These are phyloP conservation scores for Leishmania arabica DNA, from an alignment of 208 protist species.

Conservation along the genomic window DNA sequence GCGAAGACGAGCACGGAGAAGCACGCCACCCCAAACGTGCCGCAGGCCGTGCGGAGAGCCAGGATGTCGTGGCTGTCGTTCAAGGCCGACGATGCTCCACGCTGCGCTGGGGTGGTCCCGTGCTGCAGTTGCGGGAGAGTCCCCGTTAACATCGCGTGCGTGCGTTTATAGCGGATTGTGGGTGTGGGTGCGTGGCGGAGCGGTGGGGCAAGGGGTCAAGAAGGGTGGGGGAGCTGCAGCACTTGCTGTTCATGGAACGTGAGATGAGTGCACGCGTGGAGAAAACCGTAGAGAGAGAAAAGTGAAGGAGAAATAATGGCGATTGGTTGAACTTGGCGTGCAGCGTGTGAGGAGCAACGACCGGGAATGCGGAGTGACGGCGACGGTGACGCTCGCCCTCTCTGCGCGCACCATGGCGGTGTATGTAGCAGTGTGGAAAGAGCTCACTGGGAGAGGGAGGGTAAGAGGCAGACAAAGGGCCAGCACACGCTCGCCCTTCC, in stretches of 20 bases:
- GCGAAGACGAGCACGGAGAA: slow-evolving; percentile 25
- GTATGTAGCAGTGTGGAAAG: not conserved
- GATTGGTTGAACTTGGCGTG: not conserved
- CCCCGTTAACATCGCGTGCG: slow-evolving; percentile 1
- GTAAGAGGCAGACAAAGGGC: not conserved
- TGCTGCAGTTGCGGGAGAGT: not conserved
- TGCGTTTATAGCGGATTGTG: not conserved
- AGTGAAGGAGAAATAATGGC: not conserved
- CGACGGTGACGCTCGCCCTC: not conserved
- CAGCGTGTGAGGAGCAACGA: not conserved
- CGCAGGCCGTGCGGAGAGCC: slow-evolving; percentile 28
- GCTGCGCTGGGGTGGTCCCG: not conserved
- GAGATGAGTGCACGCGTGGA: not conserved
- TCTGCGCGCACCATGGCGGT: not conserved
- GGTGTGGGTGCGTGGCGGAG: not conserved
- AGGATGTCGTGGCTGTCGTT: slow-evolving; percentile 20
- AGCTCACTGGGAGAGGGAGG: not conserved
- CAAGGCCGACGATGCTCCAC: not conserved
- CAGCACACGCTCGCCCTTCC: not conserved
- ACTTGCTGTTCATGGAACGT: not conserved
- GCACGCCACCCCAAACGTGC: slow-evolving; percentile 28
- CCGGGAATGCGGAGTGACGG: not conserved
- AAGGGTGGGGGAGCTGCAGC: not conserved
- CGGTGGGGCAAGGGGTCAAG: not conserved
- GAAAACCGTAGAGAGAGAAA: not conserved